phyloP scores from a whole-genome alignment of 345 rosid genomes.

The Gossypium anomalum region DNA sequence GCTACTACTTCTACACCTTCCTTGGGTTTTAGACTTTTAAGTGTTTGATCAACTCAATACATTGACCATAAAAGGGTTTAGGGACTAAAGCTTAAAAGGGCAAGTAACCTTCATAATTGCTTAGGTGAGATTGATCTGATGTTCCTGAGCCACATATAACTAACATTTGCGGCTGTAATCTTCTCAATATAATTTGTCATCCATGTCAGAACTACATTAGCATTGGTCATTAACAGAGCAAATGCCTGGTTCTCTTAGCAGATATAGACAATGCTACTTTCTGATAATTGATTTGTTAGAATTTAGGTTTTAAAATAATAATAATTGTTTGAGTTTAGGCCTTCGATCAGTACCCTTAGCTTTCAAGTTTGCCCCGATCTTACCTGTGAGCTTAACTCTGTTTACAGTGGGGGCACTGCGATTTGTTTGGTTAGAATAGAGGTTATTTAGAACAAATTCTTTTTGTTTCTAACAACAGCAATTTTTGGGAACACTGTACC shows the following conservation, averaged over 20 bases:
- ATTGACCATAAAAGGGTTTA: neutral
- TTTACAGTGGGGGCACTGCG: neutral
- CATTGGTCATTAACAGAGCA: too few species aligned
- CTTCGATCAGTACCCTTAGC: neutral
- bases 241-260: too few species aligned
- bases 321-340: neutral
- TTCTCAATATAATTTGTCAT: neutral
- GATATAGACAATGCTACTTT: too few species aligned
- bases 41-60: neutral
- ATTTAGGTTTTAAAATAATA: too few species aligned
- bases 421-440: neutral
- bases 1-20: conserved; percentile 29
- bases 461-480: neutral
- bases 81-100: neutral
- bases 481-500: neutral
- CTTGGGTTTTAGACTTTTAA: neutral
- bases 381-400: neutral
- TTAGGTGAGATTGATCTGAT: neutral
- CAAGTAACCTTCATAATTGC: neutral
- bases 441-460: neutral
- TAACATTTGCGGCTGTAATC: neutral
- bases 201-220: too few species aligned
- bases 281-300: too few species aligned
- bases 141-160: neutral
- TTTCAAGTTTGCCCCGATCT: neutral